These are phyloP conservation scores for Mycena floridula DNA, from an alignment of 768 basidiomycete genomes.

Conservation along the genomic window DNA sequence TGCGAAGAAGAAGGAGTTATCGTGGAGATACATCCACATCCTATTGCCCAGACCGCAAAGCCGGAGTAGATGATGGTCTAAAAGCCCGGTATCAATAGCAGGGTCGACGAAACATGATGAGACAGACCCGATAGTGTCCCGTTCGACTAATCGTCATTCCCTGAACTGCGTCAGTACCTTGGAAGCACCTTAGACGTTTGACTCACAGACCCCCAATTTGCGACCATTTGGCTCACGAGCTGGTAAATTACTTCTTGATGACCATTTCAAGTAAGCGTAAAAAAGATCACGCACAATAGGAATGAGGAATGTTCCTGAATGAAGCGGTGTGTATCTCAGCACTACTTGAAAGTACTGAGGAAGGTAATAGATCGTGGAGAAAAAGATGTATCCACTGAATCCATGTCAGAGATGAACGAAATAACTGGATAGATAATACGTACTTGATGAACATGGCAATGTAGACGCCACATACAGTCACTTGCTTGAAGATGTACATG, in stretches of 20 bases:
- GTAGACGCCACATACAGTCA: slow-evolving; percentile 63
- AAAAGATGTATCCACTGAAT: slow-evolving; percentile 52
- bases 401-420: not conserved
- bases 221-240: slow-evolving; percentile 58
- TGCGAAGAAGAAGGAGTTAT: slow-evolving; percentile 42
- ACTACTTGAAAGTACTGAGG: slow-evolving; percentile 76
- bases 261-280: slow-evolving; percentile 67
- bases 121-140: slow-evolving; percentile 51
- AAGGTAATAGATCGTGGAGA: slow-evolving; percentile 62
- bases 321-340: slow-evolving; percentile 59
- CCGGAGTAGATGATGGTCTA: slow-evolving; percentile 57
- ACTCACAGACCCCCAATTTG: slow-evolving; percentile 49
- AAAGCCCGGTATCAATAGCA: not conserved
- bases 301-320: slow-evolving; percentile 21
- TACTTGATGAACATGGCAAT: slow-evolving; percentile 66
- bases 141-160: slow-evolving; percentile 60
- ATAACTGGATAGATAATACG: slow-evolving; percentile 9
- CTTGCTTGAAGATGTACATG: slow-evolving; percentile 66
- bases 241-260: too few relatives aligned
- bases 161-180: slow-evolving; percentile 18
- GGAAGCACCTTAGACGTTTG: not conserved
- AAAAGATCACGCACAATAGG: slow-evolving; percentile 22
- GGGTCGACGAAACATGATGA: not conserved
- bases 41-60: slow-evolving; percentile 64
- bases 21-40: slow-evolving; percentile 65